These are phyloP conservation scores for Tuber indicum DNA, from an alignment of 495 filamentous ascomycete genomes.

Conservation along the genomic window DNA sequence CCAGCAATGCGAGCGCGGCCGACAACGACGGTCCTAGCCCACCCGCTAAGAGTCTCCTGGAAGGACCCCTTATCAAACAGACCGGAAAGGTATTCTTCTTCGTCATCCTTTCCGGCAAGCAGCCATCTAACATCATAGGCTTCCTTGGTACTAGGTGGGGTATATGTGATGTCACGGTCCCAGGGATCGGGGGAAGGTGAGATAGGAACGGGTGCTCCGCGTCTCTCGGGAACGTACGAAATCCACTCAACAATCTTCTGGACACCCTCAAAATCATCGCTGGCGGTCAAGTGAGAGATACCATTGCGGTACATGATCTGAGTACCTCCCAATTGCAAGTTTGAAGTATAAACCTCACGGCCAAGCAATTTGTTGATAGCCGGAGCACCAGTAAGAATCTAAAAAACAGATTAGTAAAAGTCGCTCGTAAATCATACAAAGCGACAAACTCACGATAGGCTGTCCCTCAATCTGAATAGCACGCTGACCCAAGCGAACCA, in stretches of 20 bases:
- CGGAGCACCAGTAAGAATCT: slow-evolving; percentile 89
- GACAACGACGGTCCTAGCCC: slow-evolving; percentile 93
- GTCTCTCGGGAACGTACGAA: slow-evolving; percentile 91
- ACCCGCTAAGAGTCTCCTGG: slow-evolving; percentile 91
- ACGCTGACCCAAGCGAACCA: slow-evolving; percentile 94
- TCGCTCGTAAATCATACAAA: not conserved
- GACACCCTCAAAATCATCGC: slow-evolving; percentile 95
- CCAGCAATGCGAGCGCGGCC: slow-evolving; percentile 94
- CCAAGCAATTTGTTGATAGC: slow-evolving; percentile 98
- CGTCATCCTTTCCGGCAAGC: slow-evolving; percentile 83
- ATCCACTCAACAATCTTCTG: slow-evolving; percentile 98
- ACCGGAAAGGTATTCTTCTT: slow-evolving; percentile 79
- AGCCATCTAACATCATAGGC: slow-evolving; percentile 91
- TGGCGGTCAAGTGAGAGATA: slow-evolving; percentile 97
- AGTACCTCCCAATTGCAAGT: slow-evolving; percentile 95
- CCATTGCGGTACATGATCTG: slow-evolving; percentile 99
- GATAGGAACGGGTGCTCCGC: slow-evolving; percentile 80
- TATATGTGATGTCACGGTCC: slow-evolving; percentile 86
- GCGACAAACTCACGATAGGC: slow-evolving; percentile 56
- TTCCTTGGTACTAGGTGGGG: slow-evolving; percentile 69
- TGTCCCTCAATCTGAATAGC: slow-evolving; percentile 98
- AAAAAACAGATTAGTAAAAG: slow-evolving; percentile 18
- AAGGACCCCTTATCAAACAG: slow-evolving; percentile 96
- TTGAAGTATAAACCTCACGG: slow-evolving; percentile 97
- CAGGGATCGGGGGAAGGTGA: slow-evolving; percentile 75